These are phyloP conservation scores for Patellifolia procumbens DNA, from an alignment of 179 eudicot genomes.

Conservation along the genomic window DNA sequence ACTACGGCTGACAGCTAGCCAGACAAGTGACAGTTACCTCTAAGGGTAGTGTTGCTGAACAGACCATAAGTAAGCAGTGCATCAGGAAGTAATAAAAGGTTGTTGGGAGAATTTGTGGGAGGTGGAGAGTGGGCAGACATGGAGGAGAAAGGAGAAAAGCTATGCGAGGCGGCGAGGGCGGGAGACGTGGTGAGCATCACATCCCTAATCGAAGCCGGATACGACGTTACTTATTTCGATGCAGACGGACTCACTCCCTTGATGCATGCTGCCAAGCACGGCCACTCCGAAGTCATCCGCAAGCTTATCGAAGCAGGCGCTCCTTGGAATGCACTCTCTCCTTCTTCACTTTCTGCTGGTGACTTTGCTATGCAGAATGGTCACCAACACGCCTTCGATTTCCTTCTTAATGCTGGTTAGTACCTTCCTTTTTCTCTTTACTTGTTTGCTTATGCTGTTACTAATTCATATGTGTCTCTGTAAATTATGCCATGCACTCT, in stretches of 20 bases:
- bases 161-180: slow-evolving; percentile 54
- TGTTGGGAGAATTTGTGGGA: too few species aligned
- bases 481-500: not conserved
- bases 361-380: slow-evolving; percentile 85
- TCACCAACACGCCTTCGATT: slow-evolving; percentile 68
- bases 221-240: slow-evolving; percentile 73
- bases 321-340: slow-evolving; percentile 92
- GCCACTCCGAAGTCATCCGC: slow-evolving; percentile 52
- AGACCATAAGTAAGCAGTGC: too few species aligned
- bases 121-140: not conserved
- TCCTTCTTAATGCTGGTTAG: slow-evolving; percentile 71
- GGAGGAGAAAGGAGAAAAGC: slow-evolving; percentile 37
- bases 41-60: too few species aligned
- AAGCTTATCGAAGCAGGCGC: slow-evolving; percentile 82
- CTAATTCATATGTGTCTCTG: not conserved
- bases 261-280: slow-evolving; percentile 86
- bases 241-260: slow-evolving; percentile 67
- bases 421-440: slow-evolving; percentile 11
- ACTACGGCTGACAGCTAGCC: too few species aligned
- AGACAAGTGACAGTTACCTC: too few species aligned
- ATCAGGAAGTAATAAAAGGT: too few species aligned
- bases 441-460: not conserved
- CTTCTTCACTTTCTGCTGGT: slow-evolving; percentile 74
- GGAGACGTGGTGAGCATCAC: slow-evolving; percentile 46
- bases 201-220: slow-evolving; percentile 49